Conservation (phyloP, 371 early-diverging fungal genomes). For the Mucor velutinosus region DNA sequence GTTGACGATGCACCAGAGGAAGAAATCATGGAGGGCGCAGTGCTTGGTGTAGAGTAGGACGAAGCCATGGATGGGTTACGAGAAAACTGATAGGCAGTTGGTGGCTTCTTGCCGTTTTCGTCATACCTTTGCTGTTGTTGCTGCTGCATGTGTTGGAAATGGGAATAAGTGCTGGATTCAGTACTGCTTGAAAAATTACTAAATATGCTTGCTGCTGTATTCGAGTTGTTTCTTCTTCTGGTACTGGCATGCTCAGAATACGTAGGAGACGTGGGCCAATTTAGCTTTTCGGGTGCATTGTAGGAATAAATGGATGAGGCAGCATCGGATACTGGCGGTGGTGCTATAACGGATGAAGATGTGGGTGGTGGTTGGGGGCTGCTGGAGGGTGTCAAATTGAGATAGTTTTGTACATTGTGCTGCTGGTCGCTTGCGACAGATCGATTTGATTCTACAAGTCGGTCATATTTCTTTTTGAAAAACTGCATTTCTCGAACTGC, state of each 20-base stretch:
- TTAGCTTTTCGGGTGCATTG: not conserved
- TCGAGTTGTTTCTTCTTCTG: conserved; percentile 17
- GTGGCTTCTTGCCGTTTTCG: conserved; percentile 2
- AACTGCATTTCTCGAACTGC: conserved; percentile 55
- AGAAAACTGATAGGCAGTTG: not conserved
- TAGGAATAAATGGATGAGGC: not conserved
- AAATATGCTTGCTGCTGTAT: conserved; percentile 19
- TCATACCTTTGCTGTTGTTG: not conserved
- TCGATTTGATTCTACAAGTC: conserved; percentile 15
- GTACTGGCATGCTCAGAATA: not conserved
- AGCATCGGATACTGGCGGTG: not conserved
- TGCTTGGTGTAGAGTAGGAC: conserved; percentile 24
- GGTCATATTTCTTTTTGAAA: conserved; percentile 44
- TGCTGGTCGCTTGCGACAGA: not conserved
- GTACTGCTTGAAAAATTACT: conserved; percentile 23
- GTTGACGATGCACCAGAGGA: conserved; percentile 11
- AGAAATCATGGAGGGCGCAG: conserved; percentile 10
- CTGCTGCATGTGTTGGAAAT: not conserved
- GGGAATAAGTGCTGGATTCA: conserved; percentile 18
- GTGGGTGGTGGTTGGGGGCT: not conserved
- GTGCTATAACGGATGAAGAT: not conserved
- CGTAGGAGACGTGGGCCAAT: conserved; percentile 7
- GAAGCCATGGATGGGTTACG: conserved; percentile 30
- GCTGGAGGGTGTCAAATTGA: not conserved
- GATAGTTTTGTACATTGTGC: not conserved